A percentile compares a stretch with the other conserved stretches of the same genome.
These are phyloP conservation scores for Aspergillus jensenii DNA, from an alignment of 2,329 filamentous ascomycete genomes.

Conservation along the genomic window DNA sequence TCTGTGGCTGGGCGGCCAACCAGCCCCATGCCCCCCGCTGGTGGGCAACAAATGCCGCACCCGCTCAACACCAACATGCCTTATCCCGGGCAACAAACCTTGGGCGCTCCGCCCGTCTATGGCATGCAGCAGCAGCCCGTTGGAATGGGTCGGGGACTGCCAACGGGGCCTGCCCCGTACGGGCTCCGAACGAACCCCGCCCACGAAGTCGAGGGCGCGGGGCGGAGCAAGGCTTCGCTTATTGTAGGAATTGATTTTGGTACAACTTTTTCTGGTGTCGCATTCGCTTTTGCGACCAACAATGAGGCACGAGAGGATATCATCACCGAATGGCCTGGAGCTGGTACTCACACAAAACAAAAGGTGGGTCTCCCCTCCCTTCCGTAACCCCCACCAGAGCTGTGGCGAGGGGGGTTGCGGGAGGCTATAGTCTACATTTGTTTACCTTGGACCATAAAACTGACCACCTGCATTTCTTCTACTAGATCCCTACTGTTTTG, in stretches of 20 bases:
- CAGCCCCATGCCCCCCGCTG: constrained; percentile 51
- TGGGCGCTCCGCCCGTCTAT: constrained; percentile 47
- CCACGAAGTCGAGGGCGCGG: constrained; percentile 79
- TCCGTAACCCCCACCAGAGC: background rate
- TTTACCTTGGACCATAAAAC: background rate
- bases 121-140: constrained; percentile 41
- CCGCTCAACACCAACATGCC: constrained; percentile 56
- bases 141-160: constrained; percentile 27
- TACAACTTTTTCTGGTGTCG: constrained; percentile 96
- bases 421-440: constrained; percentile 2
- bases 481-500: constrained; percentile 88
- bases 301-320: constrained; percentile 98
- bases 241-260: constrained; percentile 99
- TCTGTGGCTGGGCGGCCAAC: constrained; percentile 50
- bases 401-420: background rate
- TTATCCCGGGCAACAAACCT: constrained; percentile 46
- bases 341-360: constrained; percentile 96
- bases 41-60: constrained; percentile 39
- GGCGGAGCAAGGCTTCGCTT: constrained; percentile 89
- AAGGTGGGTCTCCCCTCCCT: constrained; percentile 62
- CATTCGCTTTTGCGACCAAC: constrained; percentile 90
- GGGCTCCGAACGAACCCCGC: constrained; percentile 31
- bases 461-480: constrained; percentile 9
- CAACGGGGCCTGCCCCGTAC: constrained; percentile 26
- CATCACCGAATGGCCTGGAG: constrained; percentile 98